Evolutionary conservation across 1,139 yeast genomes (phyloP), one percentile per base, ranked within the genome.

Genomic region (Yamadazyma atmosphaerica): DNA sequence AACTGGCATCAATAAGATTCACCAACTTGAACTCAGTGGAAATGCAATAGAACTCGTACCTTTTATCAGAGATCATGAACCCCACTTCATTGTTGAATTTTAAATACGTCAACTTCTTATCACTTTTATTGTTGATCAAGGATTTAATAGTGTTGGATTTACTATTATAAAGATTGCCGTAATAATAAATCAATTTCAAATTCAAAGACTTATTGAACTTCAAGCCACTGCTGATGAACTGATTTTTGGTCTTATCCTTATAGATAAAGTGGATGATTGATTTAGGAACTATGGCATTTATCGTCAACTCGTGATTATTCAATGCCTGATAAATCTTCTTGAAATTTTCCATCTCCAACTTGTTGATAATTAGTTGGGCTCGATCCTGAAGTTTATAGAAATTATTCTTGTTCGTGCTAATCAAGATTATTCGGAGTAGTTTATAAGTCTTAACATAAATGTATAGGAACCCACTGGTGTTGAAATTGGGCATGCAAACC

Each of bases 401-500:
- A 1, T 89, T 73, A 52, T 86, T 86, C 55, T 85, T 86, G 58
- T 83, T 89, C 1, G 96, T 90, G 49, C 94, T 82, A 9, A 92
- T 74, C 24, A 92, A 64, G 3, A 88, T 81, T 9, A 92, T 63
- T 0, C 84, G 84, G 1, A 85, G 58, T 22, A 74, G 42, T 33
- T 65, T 68, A 37, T 87, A 65, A 42, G 78, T 79, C 45, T 79
- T 81, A 34, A 89, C 84, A 54, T 85, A 87, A 2, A 88, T 81
- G 55, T 92, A 86, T 7, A 92, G 64, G 52, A 89, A 94, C 11
- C 98, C 98, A 46, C 81, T 81, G 3, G 87, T 68, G 56, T 92
- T 92, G 65, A 92, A 92, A 48, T 86, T 79, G 0, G 98, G 96
- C 60, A 92, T 72, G 57, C 98, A 92, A 2, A 92, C 71, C 0